These are phyloP conservation scores for Patellifolia procumbens DNA, from an alignment of 179 eudicot genomes.

Conservation along the genomic window DNA sequence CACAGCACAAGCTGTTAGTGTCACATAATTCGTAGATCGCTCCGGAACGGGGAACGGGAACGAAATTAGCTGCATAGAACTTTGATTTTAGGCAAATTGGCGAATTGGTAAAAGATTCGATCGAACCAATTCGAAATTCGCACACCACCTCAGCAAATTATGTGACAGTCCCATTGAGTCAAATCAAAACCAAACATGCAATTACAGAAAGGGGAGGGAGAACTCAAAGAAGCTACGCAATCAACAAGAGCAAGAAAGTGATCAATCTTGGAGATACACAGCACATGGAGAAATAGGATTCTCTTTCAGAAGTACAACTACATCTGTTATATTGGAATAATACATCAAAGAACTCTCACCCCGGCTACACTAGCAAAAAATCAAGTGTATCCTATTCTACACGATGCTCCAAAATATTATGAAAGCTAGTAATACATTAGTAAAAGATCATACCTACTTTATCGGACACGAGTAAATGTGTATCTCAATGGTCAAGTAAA, in stretches of 20 bases:
- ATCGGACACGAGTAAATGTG: too few relatives aligned
- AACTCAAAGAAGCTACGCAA: not conserved
- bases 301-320: not conserved
- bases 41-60: too few relatives aligned
- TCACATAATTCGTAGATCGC: not conserved
- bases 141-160: too few relatives aligned
- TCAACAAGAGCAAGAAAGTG: not conserved
- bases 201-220: not conserved
- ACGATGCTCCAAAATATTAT: not conserved
- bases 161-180: not conserved
- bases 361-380: not conserved
- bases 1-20: slow-evolving; percentile 3
- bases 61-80: too few relatives aligned
- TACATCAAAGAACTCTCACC: not conserved
- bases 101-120: too few relatives aligned
- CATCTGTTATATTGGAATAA: not conserved
- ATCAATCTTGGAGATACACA: not conserved
- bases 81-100: too few relatives aligned
- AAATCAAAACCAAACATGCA: not conserved
- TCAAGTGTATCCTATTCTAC: not conserved
- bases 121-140: too few relatives aligned
- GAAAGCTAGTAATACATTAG: not conserved
- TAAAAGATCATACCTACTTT: not conserved
- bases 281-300: not conserved
- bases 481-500: too few relatives aligned